phyloP scores from a whole-genome alignment of 306 rosid genomes.

The Gynostemma pentaphyllum region DNA sequence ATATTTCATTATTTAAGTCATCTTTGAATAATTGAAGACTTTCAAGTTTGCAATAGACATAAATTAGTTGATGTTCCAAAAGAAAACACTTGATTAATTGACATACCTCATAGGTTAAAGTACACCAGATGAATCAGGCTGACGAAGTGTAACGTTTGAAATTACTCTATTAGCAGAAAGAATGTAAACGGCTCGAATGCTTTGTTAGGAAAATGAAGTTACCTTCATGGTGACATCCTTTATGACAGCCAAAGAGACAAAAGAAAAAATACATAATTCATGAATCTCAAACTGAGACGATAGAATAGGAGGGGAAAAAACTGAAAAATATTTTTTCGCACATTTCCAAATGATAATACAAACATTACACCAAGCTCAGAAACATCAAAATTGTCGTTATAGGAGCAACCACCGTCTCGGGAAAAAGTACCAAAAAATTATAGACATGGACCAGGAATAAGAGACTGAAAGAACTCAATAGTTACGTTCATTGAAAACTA shows the following conservation, averaged over 20 bases:
- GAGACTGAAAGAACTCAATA: too few species aligned
- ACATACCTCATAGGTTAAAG: conserved; percentile 62
- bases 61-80: not conserved
- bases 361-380: not conserved
- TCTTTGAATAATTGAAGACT: not conserved
- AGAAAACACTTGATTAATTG: conserved; percentile 12
- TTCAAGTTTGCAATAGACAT: not conserved
- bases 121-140: conserved; percentile 74
- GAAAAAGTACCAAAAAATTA: not conserved
- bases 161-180: conserved; percentile 66
- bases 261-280: conserved; percentile 5
- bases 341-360: not conserved
- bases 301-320: too few species aligned
- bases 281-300: not conserved
- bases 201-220: conserved; percentile 58
- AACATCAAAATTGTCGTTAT: not conserved
- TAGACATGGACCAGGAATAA: not conserved
- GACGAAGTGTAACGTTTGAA: conserved; percentile 66
- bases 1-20: not conserved
- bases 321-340: not conserved
- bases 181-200: conserved; percentile 72
- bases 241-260: conserved; percentile 15
- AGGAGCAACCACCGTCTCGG: not conserved
- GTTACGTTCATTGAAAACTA: too few species aligned
- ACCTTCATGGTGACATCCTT: conserved; percentile 74